Conservation (phyloP, 2,329 filamentous ascomycete genomes). For the Paecilomyces niveus region DNA sequence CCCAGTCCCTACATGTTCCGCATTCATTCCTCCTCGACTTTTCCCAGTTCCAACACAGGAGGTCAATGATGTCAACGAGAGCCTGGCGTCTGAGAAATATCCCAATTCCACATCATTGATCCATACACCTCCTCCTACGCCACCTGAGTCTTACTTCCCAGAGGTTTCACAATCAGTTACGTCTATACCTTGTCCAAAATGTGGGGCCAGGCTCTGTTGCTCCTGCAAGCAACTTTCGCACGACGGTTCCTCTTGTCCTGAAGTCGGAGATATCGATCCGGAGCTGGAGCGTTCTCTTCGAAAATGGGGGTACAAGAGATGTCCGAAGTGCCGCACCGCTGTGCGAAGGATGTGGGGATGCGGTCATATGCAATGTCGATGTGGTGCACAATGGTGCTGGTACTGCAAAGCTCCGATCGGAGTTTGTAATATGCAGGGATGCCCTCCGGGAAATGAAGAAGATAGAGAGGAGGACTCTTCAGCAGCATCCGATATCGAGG, state of each 20-base stretch:
- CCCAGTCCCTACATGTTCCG: slow-evolving; percentile 41
- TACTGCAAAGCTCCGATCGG: slow-evolving; percentile 30
- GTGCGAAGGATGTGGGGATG: slow-evolving; percentile 45
- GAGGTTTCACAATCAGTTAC: slow-evolving; percentile 16
- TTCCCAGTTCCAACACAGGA: slow-evolving; percentile 8
- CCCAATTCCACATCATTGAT: neutral
- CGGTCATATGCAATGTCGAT: slow-evolving; percentile 41
- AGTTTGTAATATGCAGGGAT: slow-evolving; percentile 17
- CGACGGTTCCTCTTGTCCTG: slow-evolving; percentile 15
- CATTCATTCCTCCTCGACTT: slow-evolving; percentile 37
- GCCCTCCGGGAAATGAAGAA: slow-evolving; percentile 6
- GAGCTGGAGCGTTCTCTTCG: slow-evolving; percentile 28
- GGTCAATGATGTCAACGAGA: neutral
- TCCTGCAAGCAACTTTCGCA: slow-evolving; percentile 39
- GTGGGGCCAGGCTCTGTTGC: slow-evolving; percentile 36
- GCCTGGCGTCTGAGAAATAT: neutral
- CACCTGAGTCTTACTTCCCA: neutral
- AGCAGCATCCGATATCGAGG: neutral
- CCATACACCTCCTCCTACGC: slow-evolving; percentile 4
- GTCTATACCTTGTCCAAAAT: slow-evolving; percentile 38
- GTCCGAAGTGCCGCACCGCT: slow-evolving; percentile 43
- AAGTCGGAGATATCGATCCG: slow-evolving; percentile 28
- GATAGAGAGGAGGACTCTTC: neutral
- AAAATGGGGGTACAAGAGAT: slow-evolving; percentile 43
- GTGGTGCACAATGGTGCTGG: slow-evolving; percentile 47